A percentile compares a stretch with the other conserved stretches of the same genome.
Conservation (phyloP, 192 early-diverging fungal genomes). For the Rhizoclosmatium globosum region DNA sequence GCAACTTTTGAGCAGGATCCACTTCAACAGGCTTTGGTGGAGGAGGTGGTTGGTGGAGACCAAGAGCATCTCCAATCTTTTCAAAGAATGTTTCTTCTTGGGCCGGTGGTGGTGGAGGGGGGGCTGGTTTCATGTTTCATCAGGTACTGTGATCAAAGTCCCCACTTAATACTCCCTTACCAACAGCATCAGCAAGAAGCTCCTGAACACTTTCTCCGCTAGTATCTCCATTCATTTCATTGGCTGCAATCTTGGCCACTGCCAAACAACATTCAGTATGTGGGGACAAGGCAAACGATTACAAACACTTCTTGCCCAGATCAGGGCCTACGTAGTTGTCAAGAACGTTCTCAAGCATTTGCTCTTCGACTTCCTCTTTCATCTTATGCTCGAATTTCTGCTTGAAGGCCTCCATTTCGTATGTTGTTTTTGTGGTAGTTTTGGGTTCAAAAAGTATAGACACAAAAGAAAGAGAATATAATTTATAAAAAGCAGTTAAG, state of each 20-base stretch:
- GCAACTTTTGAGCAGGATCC: neutral
- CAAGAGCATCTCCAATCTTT: neutral
- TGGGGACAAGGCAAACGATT: neutral
- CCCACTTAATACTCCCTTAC: neutral
- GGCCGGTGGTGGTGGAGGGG: neutral
- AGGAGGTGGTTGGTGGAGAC: neutral
- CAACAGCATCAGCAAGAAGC: neutral
- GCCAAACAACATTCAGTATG: too few relatives aligned
- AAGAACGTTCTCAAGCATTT: neutral
- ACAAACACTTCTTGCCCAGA: neutral
- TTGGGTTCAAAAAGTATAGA: too few relatives aligned
- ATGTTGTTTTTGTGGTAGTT: too few relatives aligned
- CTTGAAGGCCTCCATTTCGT: too few relatives aligned
- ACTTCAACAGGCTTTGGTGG: neutral
- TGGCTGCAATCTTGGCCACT: too few relatives aligned
- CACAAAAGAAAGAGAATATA: too few relatives aligned
- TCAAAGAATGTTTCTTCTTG: neutral
- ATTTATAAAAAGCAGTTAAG: too few relatives aligned
- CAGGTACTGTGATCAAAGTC: neutral
- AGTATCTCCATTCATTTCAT: too few relatives aligned
- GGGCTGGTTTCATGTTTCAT: neutral
- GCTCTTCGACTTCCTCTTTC: neutral
- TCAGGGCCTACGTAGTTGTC: constrained; percentile 2
- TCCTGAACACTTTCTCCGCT: neutral
- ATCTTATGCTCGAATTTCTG: too few relatives aligned